These are phyloP conservation scores for Hypoxylon sp. DNA, from an alignment of 2,329 filamentous ascomycete species.

Conservation along the genomic window DNA sequence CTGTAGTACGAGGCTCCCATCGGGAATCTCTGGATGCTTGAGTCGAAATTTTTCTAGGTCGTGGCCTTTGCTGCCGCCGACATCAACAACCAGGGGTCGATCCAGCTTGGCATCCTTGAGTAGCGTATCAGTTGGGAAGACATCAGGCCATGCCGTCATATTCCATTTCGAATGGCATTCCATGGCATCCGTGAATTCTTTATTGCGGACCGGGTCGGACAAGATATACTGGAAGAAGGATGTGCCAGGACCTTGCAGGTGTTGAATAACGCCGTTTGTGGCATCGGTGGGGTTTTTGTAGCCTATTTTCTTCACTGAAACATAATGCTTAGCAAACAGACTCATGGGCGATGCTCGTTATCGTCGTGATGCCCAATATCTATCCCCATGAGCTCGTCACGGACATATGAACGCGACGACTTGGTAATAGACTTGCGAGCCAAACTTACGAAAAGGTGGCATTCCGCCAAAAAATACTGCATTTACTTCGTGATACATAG, in stretches of 20 bases:
- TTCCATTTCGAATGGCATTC: slow-evolving; percentile 57
- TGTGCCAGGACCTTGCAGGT: slow-evolving; percentile 46
- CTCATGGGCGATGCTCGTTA: background rate
- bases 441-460: slow-evolving; percentile 47
- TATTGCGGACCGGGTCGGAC: slow-evolving; percentile 48
- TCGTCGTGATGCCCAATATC: background rate
- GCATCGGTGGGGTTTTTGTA: slow-evolving; percentile 55
- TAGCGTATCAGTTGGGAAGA: slow-evolving; percentile 53
- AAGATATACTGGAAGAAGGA: slow-evolving; percentile 54
- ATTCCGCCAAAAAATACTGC: slow-evolving; percentile 51
- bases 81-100: slow-evolving; percentile 52
- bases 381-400: background rate
- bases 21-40: slow-evolving; percentile 45
- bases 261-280: slow-evolving; percentile 54
- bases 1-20: slow-evolving; percentile 48
- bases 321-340: background rate
- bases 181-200: slow-evolving; percentile 55
- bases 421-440: background rate
- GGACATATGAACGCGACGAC: background rate
- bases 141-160: slow-evolving; percentile 55
- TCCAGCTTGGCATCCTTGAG: slow-evolving; percentile 48
- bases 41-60: slow-evolving; percentile 54
- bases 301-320: slow-evolving; percentile 49
- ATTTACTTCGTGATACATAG: slow-evolving; percentile 53
- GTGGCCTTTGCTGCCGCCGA: slow-evolving; percentile 56